These are phyloP conservation scores for Scheffersomyces lignosus DNA, from an alignment of 805 yeast species.

Conservation along the genomic window DNA sequence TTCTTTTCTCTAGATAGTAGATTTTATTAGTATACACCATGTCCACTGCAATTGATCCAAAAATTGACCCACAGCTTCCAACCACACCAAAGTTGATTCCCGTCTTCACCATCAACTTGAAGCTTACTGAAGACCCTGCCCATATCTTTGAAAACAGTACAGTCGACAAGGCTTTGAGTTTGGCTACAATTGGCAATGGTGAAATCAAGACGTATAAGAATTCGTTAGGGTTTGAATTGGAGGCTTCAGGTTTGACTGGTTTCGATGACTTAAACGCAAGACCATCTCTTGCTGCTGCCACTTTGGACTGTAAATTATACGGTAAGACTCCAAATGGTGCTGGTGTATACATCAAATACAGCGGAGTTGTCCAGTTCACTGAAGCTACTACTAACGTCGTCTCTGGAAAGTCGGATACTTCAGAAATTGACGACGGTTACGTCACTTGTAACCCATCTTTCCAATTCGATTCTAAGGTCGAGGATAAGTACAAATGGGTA, in stretches of 20 bases:
- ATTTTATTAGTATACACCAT: too few relatives aligned
- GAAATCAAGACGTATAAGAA: constrained; percentile 30
- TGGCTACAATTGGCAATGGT: constrained; percentile 27
- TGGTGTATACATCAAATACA: constrained; percentile 44
- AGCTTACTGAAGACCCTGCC: constrained; percentile 20
- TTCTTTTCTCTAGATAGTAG: too few relatives aligned
- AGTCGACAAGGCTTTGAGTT: constrained; percentile 17
- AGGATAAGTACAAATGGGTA: constrained; percentile 52
- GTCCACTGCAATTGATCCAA: constrained; percentile 1
- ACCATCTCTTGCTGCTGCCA: constrained; percentile 20
- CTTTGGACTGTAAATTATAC: constrained; percentile 51
- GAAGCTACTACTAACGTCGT: constrained; percentile 36
- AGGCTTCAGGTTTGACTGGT: constrained; percentile 34
- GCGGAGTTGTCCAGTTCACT: constrained; percentile 47
- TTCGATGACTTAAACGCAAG: constrained; percentile 46
- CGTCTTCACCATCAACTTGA: constrained; percentile 30
- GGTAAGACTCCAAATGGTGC: constrained; percentile 46
- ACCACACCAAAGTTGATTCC: constrained; percentile 29
- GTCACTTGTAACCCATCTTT: constrained; percentile 50
- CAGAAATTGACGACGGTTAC: constrained; percentile 47
- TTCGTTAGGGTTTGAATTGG: constrained; percentile 31
- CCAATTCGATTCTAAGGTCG: constrained; percentile 40
- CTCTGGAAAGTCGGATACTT: constrained; percentile 28
- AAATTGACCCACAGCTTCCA: constrained; percentile 15
- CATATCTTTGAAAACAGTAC: constrained; percentile 15